A percentile compares a stretch with the other conserved stretches of the same genome.
Conservation (phyloP, 1,284 basidiomycete species). For the Sporisorium scitamineum region DNA sequence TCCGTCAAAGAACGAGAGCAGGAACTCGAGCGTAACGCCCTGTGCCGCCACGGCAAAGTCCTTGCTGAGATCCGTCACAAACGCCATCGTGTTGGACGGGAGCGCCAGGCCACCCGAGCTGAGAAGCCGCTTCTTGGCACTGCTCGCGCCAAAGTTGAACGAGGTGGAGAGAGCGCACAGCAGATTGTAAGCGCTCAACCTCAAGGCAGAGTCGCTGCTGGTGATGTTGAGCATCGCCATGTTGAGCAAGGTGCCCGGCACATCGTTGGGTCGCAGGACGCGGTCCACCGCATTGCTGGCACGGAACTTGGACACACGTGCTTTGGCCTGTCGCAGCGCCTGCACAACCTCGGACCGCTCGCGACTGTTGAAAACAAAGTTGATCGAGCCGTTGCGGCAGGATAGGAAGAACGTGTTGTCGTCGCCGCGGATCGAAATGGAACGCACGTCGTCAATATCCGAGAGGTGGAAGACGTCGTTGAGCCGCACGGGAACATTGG, state of each 20-base stretch:
- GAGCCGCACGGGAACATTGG: slow-evolving; percentile 35
- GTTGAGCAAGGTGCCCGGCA: slow-evolving; percentile 65
- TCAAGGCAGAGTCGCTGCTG: slow-evolving; percentile 53
- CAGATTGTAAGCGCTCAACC: slow-evolving; percentile 63
- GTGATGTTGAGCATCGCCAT: slow-evolving; percentile 68
- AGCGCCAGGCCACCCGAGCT: slow-evolving; percentile 60
- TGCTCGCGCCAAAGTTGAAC: slow-evolving; percentile 65
- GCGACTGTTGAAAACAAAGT: slow-evolving; percentile 63
- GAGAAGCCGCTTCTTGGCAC: slow-evolving; percentile 58
- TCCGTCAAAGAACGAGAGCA: slow-evolving; percentile 66
- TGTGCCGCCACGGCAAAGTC: slow-evolving; percentile 64
- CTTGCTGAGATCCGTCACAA: slow-evolving; percentile 62
- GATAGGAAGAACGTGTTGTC: slow-evolving; percentile 67
- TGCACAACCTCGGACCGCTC: slow-evolving; percentile 64
- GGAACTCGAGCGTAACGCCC: slow-evolving; percentile 64
- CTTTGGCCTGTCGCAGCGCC: slow-evolving; percentile 63
- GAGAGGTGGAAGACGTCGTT: slow-evolving; percentile 65
- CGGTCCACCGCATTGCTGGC: slow-evolving; percentile 55
- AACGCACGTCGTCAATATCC: slow-evolving; percentile 65
- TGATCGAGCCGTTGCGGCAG: slow-evolving; percentile 59
- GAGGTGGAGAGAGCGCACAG: slow-evolving; percentile 65
- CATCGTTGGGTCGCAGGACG: slow-evolving; percentile 59
- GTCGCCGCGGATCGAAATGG: slow-evolving; percentile 63
- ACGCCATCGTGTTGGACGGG: slow-evolving; percentile 63
- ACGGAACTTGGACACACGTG: slow-evolving; percentile 56